Conservation (phyloP, 2,329 filamentous ascomycete genomes). For the Ceratocystis cubensis region DNA sequence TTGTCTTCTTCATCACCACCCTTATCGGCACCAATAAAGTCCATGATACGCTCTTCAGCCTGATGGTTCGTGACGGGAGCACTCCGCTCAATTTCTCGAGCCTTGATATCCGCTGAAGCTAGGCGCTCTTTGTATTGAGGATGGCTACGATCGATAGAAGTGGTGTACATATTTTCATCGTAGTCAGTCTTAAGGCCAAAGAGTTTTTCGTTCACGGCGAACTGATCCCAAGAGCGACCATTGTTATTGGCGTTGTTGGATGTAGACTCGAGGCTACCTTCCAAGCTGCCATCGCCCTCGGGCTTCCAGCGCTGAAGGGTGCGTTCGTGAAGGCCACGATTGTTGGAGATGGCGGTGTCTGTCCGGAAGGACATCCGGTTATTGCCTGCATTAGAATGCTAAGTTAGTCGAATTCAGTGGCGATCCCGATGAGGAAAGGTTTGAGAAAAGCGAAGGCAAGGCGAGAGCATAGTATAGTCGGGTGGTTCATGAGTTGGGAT, state of each 20-base stretch:
- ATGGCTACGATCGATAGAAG: slow-evolving; percentile 69
- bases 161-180: slow-evolving; percentile 91
- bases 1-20: slow-evolving; percentile 87
- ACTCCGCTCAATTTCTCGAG: slow-evolving; percentile 76
- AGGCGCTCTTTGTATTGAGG: slow-evolving; percentile 68
- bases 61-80: slow-evolving; percentile 66
- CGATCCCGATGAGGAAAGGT: too few species aligned
- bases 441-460: neutral
- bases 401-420: slow-evolving; percentile 10
- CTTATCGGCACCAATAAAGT: slow-evolving; percentile 50
- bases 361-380: slow-evolving; percentile 63
- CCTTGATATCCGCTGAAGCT: slow-evolving; percentile 69
- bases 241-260: slow-evolving; percentile 21
- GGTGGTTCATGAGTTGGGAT: neutral
- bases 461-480: neutral
- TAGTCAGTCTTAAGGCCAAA: slow-evolving; percentile 87
- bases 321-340: slow-evolving; percentile 56
- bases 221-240: slow-evolving; percentile 68
- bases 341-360: slow-evolving; percentile 75
- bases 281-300: slow-evolving; percentile 44
- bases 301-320: slow-evolving; percentile 73
- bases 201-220: slow-evolving; percentile 72
- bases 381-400: slow-evolving; percentile 36
- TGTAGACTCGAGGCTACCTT: slow-evolving; percentile 58
- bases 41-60: slow-evolving; percentile 74